Conservation (phyloP, 1,284 basidiomycete species). For the Trichosporon sp. region DNA sequence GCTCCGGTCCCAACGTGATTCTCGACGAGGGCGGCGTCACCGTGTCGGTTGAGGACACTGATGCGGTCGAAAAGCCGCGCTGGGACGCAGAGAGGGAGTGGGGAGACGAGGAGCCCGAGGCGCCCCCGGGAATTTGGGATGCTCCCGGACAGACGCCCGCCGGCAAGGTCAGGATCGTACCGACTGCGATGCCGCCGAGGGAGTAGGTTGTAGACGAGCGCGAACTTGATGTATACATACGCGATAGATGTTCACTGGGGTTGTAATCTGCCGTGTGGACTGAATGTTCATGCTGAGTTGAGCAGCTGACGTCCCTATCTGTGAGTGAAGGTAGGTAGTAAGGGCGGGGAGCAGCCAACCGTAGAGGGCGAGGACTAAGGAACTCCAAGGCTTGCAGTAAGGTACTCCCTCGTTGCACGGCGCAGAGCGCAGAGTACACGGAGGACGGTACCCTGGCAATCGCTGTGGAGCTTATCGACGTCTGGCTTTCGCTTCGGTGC, state of each 20-base stretch:
- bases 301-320: no score
- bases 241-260: background rate
- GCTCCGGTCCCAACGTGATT: constrained; percentile 46
- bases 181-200: constrained; percentile 49
- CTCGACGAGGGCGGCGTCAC: constrained; percentile 50
- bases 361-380: no score
- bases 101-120: constrained; percentile 27
- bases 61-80: constrained; percentile 14
- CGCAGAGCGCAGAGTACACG: no score
- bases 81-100: constrained; percentile 31
- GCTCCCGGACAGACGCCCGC: constrained; percentile 30
- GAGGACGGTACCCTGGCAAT: no score
- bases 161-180: constrained; percentile 38
- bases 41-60: constrained; percentile 52
- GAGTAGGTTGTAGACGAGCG: constrained; percentile 4
- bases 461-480: no score
- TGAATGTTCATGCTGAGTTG: no score
- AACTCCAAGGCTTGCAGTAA: no score
- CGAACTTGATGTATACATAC: background rate
- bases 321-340: no score
- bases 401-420: no score
- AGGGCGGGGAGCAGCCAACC: no score
- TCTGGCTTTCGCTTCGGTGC: no score
- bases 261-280: no score
- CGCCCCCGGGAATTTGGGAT: constrained; percentile 7